Base-by-base conservation (phyloP, 805 yeast genomes). In the Wickerhamiella hasegawae region DNA sequence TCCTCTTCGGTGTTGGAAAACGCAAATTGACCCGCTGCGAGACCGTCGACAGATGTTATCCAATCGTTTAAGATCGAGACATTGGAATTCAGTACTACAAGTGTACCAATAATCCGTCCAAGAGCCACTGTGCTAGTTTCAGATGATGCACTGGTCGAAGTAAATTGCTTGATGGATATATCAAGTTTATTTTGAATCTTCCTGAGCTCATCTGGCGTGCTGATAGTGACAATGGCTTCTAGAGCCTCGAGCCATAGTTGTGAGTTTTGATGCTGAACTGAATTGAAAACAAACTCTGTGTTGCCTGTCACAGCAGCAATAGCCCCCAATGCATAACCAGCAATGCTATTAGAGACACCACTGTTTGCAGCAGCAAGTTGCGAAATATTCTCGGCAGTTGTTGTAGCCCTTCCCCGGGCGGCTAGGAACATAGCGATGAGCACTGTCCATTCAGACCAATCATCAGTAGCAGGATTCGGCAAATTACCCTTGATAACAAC, bases 71-170 rank as follows among this genome's bases (percentile, higher is more conserved):
- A 21, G 15, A 18, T n/a, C 6, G 20, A 20, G 9, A 18, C 10
- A 21, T 23, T 26, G n/a, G 32, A 22, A n/a, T 32, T 29, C 10
- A 24, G 21, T 4, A 21, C 38, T 12, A 21, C 18, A 10, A 31
- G 31, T 18, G 33, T 27, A 6, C 38, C 38, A 14, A 35, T 16
- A 26, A 31, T 31, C 18, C 34, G 38, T 22, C 10, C 21, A 23
- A 12, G 19, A 35, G 38, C 8, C n/a, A n/a, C n/a, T n/a, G n/a
- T n/a, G n/a, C n/a, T n/a, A n/a, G n/a, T n/a, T n/a, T n/a, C n/a
- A n/a, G n/a, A n/a, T n/a, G n/a, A n/a, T n/a, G n/a, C n/a, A n/a
- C n/a, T n/a, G n/a, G n/a, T n/a, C n/a, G n/a, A n/a, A n/a, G n/a
- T n/a, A n/a, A n/a, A n/a, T n/a, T n/a, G n/a, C n/a, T n/a, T n/a